phyloP scores from a whole-genome alignment of 768 basidiomycete genomes.

The Pisolithus tinctorius region DNA sequence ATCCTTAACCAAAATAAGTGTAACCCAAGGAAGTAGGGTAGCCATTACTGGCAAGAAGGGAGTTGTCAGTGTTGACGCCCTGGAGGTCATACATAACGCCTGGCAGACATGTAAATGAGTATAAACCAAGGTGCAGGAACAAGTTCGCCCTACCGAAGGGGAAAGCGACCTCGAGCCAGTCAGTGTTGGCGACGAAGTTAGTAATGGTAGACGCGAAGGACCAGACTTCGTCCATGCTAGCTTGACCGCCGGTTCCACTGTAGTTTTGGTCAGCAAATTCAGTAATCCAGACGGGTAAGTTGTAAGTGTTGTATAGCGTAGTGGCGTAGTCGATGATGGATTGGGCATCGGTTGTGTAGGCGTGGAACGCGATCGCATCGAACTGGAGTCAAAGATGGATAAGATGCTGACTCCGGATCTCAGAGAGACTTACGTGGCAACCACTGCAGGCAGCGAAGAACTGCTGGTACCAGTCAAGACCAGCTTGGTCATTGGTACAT shows the following conservation, averaged over 20 bases:
- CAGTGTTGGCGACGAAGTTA: constrained; percentile 37
- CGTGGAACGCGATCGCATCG: constrained; percentile 56
- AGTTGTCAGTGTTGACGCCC: constrained; percentile 48
- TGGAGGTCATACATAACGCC: constrained; percentile 47
- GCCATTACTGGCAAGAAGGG: constrained; percentile 39
- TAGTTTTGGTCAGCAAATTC: constrained; percentile 74
- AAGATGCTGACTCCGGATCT: neutral
- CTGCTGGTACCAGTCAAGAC: constrained; percentile 55
- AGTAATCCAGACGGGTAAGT: constrained; percentile 44
- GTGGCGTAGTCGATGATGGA: constrained; percentile 47
- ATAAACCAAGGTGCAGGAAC: neutral
- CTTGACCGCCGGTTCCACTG: constrained; percentile 32
- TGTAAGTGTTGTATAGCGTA: constrained; percentile 39
- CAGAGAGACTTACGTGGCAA: constrained; percentile 41
- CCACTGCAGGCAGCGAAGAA: constrained; percentile 47
- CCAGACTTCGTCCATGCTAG: constrained; percentile 30
- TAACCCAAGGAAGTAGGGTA: constrained; percentile 47
- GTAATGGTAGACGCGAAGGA: constrained; percentile 39
- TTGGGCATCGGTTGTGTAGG: constrained; percentile 48
- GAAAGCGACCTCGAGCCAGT: constrained; percentile 32
- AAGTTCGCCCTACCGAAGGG: constrained; percentile 53
- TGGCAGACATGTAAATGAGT: constrained; percentile 18
- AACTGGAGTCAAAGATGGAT: constrained; percentile 32
- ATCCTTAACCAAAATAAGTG: constrained; percentile 33
- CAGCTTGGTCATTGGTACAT: constrained; percentile 51